A percentile compares a stretch with the other conserved stretches of the same genome.
Evolutionary conservation across 306 rosid genomes (phyloP).

Genomic region (Quercus dentata): DNA sequence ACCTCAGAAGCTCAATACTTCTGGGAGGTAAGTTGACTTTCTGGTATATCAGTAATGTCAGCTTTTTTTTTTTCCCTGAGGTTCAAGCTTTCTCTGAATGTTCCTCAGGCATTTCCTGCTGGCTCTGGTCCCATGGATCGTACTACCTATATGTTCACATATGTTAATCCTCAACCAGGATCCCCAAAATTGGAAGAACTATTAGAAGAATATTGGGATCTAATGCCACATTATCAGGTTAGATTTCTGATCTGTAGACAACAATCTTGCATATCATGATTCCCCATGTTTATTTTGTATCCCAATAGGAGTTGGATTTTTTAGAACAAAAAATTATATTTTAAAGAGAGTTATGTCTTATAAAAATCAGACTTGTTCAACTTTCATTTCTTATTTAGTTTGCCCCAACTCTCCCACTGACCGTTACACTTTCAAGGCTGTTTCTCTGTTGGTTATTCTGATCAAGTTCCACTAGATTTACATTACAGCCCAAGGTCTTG

Average conservation of each 20-base stretch:
- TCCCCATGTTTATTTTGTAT: not conserved
- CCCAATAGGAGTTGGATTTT: not conserved
- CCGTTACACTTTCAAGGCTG: not conserved
- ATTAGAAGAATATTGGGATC: conserved; percentile 81
- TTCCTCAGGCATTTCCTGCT: conserved; percentile 87
- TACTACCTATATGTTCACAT: conserved; percentile 91
- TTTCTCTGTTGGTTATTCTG: not conserved
- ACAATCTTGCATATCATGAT: not conserved
- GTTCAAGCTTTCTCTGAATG: conserved; percentile 26
- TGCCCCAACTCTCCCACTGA: not conserved
- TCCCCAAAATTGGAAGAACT: conserved; percentile 80
- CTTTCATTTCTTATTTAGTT: not conserved
- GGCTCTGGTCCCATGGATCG: conserved; percentile 92
- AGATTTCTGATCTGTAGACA: conserved; percentile 7
- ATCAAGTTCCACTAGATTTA: not conserved
- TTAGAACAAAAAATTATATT: not conserved
- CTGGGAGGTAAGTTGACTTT: conserved; percentile 79
- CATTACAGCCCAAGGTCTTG: not conserved
- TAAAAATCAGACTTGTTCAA: not conserved
- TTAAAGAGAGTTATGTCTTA: not conserved
- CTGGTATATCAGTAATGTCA: not conserved
- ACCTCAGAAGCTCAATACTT: conserved; percentile 71
- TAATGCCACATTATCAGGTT: conserved; percentile 95
- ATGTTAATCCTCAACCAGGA: conserved; percentile 77
- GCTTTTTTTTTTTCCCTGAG: not conserved